Percentiles rank a stretch among this genome's conserved stretches.
These are phyloP conservation scores for Saturnispora hagleri DNA, from an alignment of 805 yeast species.

Conservation along the genomic window DNA sequence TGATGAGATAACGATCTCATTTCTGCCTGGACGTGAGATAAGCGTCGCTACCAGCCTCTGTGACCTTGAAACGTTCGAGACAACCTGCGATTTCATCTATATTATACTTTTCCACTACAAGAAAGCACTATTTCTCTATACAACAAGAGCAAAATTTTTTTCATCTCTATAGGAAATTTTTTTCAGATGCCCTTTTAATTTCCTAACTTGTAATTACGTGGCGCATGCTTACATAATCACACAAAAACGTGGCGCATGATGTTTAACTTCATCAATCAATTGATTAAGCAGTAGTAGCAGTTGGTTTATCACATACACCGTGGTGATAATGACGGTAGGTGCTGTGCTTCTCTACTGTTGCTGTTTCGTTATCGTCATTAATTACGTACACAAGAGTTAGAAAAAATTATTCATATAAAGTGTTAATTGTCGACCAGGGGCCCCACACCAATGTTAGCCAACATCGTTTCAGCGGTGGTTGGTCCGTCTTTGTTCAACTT, in stretches of 20 bases:
- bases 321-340: background rate
- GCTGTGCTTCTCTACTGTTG: background rate
- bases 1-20: conserved; percentile 36
- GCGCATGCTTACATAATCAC: background rate
- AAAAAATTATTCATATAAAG: background rate
- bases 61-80: conserved; percentile 2
- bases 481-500: conserved; percentile 30
- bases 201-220: background rate
- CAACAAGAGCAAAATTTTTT: background rate
- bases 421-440: conserved; percentile 43
- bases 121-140: background rate
- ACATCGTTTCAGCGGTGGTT: conserved; percentile 72
- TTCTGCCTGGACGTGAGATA: conserved; percentile 35
- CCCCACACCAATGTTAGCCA: conserved; percentile 76
- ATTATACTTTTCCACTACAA: background rate
- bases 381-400: background rate
- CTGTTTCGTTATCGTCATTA: background rate
- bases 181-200: background rate
- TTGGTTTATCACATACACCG: background rate
- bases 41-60: conserved; percentile 24
- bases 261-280: background rate
- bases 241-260: background rate
- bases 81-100: conserved; percentile 8
- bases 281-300: background rate
- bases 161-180: background rate